These are phyloP conservation scores for Myriangium duriaei DNA, from an alignment of 2,329 filamentous ascomycete genomes.

Conservation along the genomic window DNA sequence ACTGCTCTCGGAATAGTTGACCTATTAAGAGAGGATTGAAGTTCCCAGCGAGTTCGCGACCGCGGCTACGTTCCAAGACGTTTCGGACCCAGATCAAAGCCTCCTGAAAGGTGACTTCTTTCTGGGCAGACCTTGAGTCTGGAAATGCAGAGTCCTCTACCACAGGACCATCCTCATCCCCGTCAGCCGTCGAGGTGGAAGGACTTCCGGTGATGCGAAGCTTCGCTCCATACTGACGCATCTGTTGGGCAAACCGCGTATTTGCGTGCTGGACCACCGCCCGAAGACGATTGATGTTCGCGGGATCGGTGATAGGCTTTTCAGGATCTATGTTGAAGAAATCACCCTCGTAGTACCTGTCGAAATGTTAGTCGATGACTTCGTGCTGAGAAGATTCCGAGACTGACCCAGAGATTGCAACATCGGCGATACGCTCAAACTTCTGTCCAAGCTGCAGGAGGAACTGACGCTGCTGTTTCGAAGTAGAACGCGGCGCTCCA, in stretches of 20 bases:
- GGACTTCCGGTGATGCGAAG: slow-evolving; percentile 22
- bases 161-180: slow-evolving; percentile 14
- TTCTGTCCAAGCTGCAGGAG: slow-evolving; percentile 31
- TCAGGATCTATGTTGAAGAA: slow-evolving; percentile 4
- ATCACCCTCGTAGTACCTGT: slow-evolving; percentile 2
- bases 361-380: neutral
- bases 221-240: slow-evolving; percentile 32
- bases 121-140: no score
- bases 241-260: slow-evolving; percentile 33
- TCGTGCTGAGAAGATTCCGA: neutral
- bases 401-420: neutral
- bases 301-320: neutral
- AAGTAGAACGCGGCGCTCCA: slow-evolving; percentile 36
- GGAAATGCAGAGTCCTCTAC: no score
- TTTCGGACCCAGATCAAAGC: slow-evolving; percentile 30
- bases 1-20: slow-evolving; percentile 50
- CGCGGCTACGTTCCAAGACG: slow-evolving; percentile 33
- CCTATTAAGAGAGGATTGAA: slow-evolving; percentile 48
- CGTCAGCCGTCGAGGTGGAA: slow-evolving; percentile 9
- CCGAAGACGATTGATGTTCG: slow-evolving; percentile 35
- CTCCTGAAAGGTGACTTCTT: slow-evolving; percentile 21
- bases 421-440: slow-evolving; percentile 17
- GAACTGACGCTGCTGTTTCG: slow-evolving; percentile 36
- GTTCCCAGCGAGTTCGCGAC: slow-evolving; percentile 46
- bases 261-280: slow-evolving; percentile 42